Base-by-base conservation (phyloP, 495 filamentous ascomycete genomes). In the Geoglossum glabrum region DNA sequence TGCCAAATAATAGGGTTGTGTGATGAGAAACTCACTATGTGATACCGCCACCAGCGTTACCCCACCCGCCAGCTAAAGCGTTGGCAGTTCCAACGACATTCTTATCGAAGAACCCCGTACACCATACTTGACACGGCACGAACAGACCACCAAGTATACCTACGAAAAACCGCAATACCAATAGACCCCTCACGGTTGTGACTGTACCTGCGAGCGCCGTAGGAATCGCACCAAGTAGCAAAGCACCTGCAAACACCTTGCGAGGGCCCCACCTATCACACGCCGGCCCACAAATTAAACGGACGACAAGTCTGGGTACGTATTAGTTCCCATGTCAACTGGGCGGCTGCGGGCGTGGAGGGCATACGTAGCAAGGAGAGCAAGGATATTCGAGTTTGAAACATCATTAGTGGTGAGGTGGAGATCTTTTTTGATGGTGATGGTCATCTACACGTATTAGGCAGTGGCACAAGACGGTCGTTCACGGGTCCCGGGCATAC, bases 41-140 rank as follows among this genome's bases (percentile, higher is more conserved):
- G 63, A 95, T 86, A 47, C 90, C 90, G 59, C 90, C 90, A 59
- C 90, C 90, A 34, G 89, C 79, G 60, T 96, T 97, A 36, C 90
- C 90, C 67, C 84, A 81, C 1, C 90, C 90, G 54, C 79, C 90
- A 13, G 88, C 82, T 1, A 97, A 70, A 8, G 87, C 82, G 64
- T 95, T 97, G 58, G 90, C 87, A 4, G 86, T 86, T 34, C 90
- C 90, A 25, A 97, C 86, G 19, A 96, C 79, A 64, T 87, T 93
- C 73, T 94, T 95, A 72, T 97, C 90, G 64, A 92, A 95, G 74
- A 90, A 96, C 1, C 85, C 89, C 0, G 90, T 95, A 30, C 83
- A 86, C 90, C 90, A 97, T 8, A 96, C 90, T 63, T 95, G 90
- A 68, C 90, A 96, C 1, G 90, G 90, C 2, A 97, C 90, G 61